Evolutionary conservation across 140 eudicot species (phyloP), one percentile per base, ranked within the genome.

Genomic region (Artemisia princeps): DNA sequence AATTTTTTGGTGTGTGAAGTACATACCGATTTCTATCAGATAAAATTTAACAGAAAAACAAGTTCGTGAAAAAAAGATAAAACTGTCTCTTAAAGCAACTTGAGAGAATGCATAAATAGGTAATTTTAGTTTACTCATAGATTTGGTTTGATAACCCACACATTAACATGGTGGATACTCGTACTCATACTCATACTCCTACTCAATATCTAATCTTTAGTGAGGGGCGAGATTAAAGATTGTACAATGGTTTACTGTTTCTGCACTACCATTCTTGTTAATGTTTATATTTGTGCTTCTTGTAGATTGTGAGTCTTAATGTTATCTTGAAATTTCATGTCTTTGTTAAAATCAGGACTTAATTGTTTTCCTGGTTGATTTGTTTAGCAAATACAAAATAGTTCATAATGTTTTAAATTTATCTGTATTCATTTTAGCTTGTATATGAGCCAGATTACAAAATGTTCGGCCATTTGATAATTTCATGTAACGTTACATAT

Each of bases 331-430:
- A 33, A 10, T 33, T 62, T 44, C 22, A 48, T 63, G 37, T 63
- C 19, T 64, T 64, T 54, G 37, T 64, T 64, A 12, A 64, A 52
- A 16, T 12, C 16, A 10, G 62, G 28, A 53, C 62, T 16, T 52
- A 10, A 26, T 66, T 51, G 62, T 15, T 67, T 48, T 52, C 50
- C 11, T 28, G 28, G 17, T 28, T 9, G 17, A 53, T 53, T 16
- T 33, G 42, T 51, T 54, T 53, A 14, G 33, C 51, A 24, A 23
- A 15, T 22, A 50, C 56, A 15, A 53, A 14, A 53, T 53, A 6
- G 4, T 17, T 16, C 20, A 55, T 16, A 17, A 19, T 24, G 42
- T 33, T 6, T 6, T 33, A 5, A 33, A 6, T 33, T 6, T 33
- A 33, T 33, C 42, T 30, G 40, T 4, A 4, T 4, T 30, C 19